phyloP scores from a whole-genome alignment of 2,329 filamentous ascomycete species.

The Fusarium aywerte region DNA sequence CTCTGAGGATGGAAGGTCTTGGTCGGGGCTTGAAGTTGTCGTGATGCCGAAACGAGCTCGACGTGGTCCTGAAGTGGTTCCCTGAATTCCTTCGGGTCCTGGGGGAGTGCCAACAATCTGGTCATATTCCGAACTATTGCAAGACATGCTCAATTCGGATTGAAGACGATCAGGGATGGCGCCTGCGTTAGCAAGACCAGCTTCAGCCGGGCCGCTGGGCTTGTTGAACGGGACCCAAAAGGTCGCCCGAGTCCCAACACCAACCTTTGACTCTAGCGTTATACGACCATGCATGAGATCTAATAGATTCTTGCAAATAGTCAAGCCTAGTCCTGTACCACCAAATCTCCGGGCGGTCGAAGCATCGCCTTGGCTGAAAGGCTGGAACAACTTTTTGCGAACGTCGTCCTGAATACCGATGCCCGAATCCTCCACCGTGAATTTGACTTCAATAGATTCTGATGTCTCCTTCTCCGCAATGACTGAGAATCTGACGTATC shows the following conservation, averaged over 20 bases:
- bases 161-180: slow-evolving; percentile 74
- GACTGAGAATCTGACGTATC: slow-evolving; percentile 74
- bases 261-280: slow-evolving; percentile 72
- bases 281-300: slow-evolving; percentile 85
- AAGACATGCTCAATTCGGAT: slow-evolving; percentile 71
- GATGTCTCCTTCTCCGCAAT: slow-evolving; percentile 70
- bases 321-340: slow-evolving; percentile 80
- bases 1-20: slow-evolving; percentile 65
- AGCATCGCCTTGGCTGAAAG: slow-evolving; percentile 84
- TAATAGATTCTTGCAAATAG: slow-evolving; percentile 83
- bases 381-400: slow-evolving; percentile 76
- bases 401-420: slow-evolving; percentile 86
- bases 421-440: slow-evolving; percentile 80
- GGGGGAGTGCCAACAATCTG: slow-evolving; percentile 56
- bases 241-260: slow-evolving; percentile 75
- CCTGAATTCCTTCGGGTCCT: slow-evolving; percentile 44
- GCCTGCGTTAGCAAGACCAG: slow-evolving; percentile 69
- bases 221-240: slow-evolving; percentile 84
- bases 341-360: slow-evolving; percentile 83
- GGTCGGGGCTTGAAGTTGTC: slow-evolving; percentile 52
- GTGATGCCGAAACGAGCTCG: slow-evolving; percentile 51
- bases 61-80: slow-evolving; percentile 40
- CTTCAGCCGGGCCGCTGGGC: slow-evolving; percentile 61
- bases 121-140: slow-evolving; percentile 73
- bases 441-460: slow-evolving; percentile 74